Evolutionary conservation across 441 rosid genomes (phyloP).

Genomic region (Croton setiger): DNA sequence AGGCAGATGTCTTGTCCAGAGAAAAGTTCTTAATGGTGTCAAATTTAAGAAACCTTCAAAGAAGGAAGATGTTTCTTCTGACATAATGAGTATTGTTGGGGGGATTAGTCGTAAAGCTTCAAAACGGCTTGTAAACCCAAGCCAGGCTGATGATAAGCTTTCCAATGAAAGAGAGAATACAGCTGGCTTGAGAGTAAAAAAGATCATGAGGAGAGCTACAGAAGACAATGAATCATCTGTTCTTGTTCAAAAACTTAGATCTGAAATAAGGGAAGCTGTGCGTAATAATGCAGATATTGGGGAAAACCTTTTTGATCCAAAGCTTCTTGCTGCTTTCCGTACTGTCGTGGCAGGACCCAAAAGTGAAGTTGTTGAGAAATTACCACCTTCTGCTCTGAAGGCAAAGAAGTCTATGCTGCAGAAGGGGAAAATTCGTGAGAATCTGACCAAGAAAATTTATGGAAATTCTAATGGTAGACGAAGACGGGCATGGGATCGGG

Average conservation of each 20-base stretch:
- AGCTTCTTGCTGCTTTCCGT: slow-evolving; percentile 94
- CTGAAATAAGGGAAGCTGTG: slow-evolving; percentile 92
- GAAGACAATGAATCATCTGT: slow-evolving; percentile 70
- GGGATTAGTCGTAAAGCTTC: slow-evolving; percentile 40
- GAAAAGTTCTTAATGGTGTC: slow-evolving; percentile 23
- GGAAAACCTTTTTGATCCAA: slow-evolving; percentile 72
- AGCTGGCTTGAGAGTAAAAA: slow-evolving; percentile 86
- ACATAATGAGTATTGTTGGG: slow-evolving; percentile 77
- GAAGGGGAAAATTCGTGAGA: slow-evolving; percentile 97
- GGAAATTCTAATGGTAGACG: slow-evolving; percentile 83
- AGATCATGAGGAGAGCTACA: slow-evolving; percentile 68
- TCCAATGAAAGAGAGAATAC: slow-evolving; percentile 51
- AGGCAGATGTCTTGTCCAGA: slow-evolving; percentile 18
- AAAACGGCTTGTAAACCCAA: slow-evolving; percentile 30
- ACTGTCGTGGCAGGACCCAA: slow-evolving; percentile 73
- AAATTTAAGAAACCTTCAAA: slow-evolving; percentile 26
- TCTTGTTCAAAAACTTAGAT: slow-evolving; percentile 76
- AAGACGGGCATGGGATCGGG: slow-evolving; percentile 92
- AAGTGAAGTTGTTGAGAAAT: slow-evolving; percentile 48
- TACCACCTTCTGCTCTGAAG: slow-evolving; percentile 62
- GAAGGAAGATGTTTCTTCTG: slow-evolving; percentile 34
- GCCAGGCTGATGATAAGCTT: slow-evolving; percentile 39
- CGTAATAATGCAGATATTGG: slow-evolving; percentile 60
- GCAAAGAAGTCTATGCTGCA: slow-evolving; percentile 82
- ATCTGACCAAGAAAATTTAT: slow-evolving; percentile 92